Evolutionary conservation across 331 rosid species (phyloP).

Genomic region (Stylosanthes scabra): DNA sequence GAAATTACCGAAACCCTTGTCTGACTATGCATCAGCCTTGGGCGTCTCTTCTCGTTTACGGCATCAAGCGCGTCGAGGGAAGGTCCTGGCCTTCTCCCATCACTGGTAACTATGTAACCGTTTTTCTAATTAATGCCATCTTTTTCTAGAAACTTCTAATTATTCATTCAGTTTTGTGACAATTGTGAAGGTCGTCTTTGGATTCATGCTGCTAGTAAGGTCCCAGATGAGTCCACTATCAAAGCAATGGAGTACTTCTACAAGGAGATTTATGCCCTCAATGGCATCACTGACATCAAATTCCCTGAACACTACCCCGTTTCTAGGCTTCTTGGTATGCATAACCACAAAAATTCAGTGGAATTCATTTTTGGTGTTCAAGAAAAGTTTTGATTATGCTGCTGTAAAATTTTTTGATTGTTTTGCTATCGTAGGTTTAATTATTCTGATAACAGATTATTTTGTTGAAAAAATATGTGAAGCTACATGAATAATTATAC

Average conservation of each 20-base stretch:
- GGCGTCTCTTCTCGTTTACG: slow-evolving; percentile 93
- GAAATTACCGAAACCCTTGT: slow-evolving; percentile 80
- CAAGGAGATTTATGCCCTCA: slow-evolving; percentile 75
- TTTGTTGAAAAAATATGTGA: too few relatives aligned
- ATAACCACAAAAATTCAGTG: background rate
- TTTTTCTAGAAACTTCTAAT: background rate
- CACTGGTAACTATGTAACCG: slow-evolving; percentile 53
- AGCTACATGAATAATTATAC: too few relatives aligned
- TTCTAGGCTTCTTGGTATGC: slow-evolving; percentile 84
- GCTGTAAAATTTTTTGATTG: too few relatives aligned
- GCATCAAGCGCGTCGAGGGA: slow-evolving; percentile 93
- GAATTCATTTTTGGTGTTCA: too few relatives aligned
- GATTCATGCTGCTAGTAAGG: slow-evolving; percentile 98
- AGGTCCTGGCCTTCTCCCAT: slow-evolving; percentile 92
- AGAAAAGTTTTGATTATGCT: too few relatives aligned
- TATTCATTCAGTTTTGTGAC: background rate
- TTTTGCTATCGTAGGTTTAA: too few relatives aligned
- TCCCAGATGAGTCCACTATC: slow-evolving; percentile 88
- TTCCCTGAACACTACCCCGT: slow-evolving; percentile 92
- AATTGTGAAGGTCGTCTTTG: slow-evolving; percentile 79
- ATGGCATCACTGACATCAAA: slow-evolving; percentile 74
- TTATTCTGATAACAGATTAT: too few relatives aligned
- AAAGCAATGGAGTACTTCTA: slow-evolving; percentile 93
- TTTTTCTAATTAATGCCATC: background rate
- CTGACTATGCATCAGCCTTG: slow-evolving; percentile 96